Conservation (phyloP, 2,329 filamentous ascomycete genomes). For the Fragosphaeria purpurea region DNA sequence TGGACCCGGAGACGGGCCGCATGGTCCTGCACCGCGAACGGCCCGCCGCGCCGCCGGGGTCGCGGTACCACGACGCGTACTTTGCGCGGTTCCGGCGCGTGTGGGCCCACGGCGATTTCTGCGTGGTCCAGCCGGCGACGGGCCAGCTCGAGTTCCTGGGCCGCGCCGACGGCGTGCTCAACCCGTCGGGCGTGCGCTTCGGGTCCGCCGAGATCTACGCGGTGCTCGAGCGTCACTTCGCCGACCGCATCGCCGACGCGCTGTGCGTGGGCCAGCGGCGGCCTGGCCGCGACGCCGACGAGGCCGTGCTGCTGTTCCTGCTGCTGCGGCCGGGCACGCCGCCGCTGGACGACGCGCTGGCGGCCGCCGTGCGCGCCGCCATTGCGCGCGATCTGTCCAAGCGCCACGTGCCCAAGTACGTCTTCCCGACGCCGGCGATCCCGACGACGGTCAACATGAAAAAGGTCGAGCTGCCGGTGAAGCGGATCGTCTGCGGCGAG, state of each 20-base stretch:
- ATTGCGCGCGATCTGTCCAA: slow-evolving; percentile 59
- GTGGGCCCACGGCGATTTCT: slow-evolving; percentile 80
- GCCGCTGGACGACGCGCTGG: slow-evolving; percentile 43
- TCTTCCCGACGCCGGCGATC: slow-evolving; percentile 74
- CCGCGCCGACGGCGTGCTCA: slow-evolving; percentile 68
- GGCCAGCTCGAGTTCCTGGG: slow-evolving; percentile 57
- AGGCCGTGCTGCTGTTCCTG: slow-evolving; percentile 45
- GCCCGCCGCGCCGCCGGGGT: slow-evolving; percentile 34
- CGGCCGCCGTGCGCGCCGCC: slow-evolving; percentile 48
- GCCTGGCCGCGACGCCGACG: slow-evolving; percentile 39
- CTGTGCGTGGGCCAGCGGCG: slow-evolving; percentile 71
- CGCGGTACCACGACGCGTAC: slow-evolving; percentile 50
- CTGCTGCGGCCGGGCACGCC: slow-evolving; percentile 44
- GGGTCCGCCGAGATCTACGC: slow-evolving; percentile 73
- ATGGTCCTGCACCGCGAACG: slow-evolving; percentile 8
- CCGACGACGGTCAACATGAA: slow-evolving; percentile 79
- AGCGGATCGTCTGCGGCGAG: slow-evolving; percentile 71
- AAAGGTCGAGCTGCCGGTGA: slow-evolving; percentile 76
- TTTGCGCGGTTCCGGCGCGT: slow-evolving; percentile 55
- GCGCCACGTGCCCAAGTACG: slow-evolving; percentile 65
- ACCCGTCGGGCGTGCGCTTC: slow-evolving; percentile 69
- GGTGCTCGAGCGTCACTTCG: slow-evolving; percentile 58
- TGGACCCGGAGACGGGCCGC: slow-evolving; percentile 7
- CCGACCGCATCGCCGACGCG: slow-evolving; percentile 55
- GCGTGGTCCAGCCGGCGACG: slow-evolving; percentile 58